phyloP scores from a whole-genome alignment of 208 protist genomes.

The Trypanosomatidae sp. region DNA sequence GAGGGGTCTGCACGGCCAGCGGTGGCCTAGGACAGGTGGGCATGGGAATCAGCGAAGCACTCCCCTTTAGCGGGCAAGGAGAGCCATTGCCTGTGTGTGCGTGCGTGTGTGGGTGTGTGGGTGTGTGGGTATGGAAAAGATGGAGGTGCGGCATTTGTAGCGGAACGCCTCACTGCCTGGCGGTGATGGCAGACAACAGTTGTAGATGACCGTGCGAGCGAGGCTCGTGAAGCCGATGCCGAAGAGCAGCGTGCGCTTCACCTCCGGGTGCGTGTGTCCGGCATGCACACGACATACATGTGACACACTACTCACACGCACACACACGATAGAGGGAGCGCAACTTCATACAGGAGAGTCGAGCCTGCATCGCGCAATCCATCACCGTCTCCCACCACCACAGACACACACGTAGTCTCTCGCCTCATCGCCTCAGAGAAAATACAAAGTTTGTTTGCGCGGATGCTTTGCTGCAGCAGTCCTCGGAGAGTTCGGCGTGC shows the following conservation, averaged over 20 bases:
- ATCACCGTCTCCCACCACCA: not conserved
- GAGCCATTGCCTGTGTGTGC: not conserved
- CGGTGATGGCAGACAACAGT: too few relatives aligned
- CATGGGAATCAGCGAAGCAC: not conserved
- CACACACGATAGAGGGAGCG: not conserved
- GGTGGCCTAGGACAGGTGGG: not conserved
- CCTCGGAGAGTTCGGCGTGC: conserved; percentile 4
- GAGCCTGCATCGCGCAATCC: not conserved
- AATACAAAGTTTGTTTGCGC: not conserved
- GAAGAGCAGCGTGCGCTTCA: not conserved
- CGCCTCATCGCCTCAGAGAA: not conserved
- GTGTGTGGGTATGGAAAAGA: not conserved
- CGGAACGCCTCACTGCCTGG: not conserved
- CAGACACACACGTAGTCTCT: not conserved
- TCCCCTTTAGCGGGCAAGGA: not conserved
- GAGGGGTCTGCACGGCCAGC: not conserved
- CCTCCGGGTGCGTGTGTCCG: too few relatives aligned
- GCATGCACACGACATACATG: not conserved
- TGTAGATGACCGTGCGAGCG: not conserved
- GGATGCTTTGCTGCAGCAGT: conserved; percentile 6
- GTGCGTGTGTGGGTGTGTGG: not conserved
- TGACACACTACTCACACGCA: not conserved
- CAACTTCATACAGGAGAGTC: not conserved
- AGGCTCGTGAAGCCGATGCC: not conserved
- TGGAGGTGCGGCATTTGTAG: not conserved